These are phyloP conservation scores for Cubamyces sp. DNA, from an alignment of 768 basidiomycete species.

Conservation along the genomic window DNA sequence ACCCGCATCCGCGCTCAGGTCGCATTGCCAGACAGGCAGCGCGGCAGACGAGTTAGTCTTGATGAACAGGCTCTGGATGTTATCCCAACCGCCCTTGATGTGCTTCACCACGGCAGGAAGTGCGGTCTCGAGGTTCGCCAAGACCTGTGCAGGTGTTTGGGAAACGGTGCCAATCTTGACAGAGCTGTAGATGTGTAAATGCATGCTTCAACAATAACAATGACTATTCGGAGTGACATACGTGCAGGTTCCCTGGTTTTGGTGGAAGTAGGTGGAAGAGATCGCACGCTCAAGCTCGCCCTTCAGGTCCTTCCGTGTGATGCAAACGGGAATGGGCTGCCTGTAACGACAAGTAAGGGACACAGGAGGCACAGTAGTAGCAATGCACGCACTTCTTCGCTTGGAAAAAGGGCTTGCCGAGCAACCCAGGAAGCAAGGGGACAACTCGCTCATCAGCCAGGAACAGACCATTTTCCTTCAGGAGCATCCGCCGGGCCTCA, in stretches of 20 bases:
- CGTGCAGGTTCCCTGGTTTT: conserved; percentile 93
- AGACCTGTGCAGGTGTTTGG: conserved; percentile 72
- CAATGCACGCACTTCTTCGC: conserved; percentile 83
- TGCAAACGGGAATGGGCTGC: conserved; percentile 93
- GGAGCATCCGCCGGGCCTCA: conserved; percentile 78
- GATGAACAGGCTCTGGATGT: conserved; percentile 85
- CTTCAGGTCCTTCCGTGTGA: conserved; percentile 89
- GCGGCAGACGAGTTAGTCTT: conserved; percentile 85
- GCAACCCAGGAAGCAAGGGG: conserved; percentile 81
- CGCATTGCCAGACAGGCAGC: conserved; percentile 90
- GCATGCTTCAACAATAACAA: not conserved
- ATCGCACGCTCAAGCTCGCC: conserved; percentile 91
- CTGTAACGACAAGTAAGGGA: conserved; percentile 43
- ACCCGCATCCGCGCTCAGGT: conserved; percentile 61
- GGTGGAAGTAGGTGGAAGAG: conserved; percentile 94
- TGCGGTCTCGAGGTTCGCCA: conserved; percentile 77
- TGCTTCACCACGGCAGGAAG: conserved; percentile 73
- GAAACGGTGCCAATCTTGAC: conserved; percentile 81
- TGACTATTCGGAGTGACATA: conserved; percentile 47
- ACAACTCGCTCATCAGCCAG: conserved; percentile 91
- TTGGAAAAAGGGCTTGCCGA: conserved; percentile 90
- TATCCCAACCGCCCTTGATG: conserved; percentile 86
- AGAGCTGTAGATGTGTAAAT: conserved; percentile 52
- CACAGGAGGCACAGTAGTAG: conserved; percentile 15
- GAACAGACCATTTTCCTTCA: conserved; percentile 91